Percentiles rank a stretch among this genome's conserved stretches.
Evolutionary conservation across 2,329 filamentous ascomycete species (phyloP).

Genomic region (Fusarium sulawesiense): DNA sequence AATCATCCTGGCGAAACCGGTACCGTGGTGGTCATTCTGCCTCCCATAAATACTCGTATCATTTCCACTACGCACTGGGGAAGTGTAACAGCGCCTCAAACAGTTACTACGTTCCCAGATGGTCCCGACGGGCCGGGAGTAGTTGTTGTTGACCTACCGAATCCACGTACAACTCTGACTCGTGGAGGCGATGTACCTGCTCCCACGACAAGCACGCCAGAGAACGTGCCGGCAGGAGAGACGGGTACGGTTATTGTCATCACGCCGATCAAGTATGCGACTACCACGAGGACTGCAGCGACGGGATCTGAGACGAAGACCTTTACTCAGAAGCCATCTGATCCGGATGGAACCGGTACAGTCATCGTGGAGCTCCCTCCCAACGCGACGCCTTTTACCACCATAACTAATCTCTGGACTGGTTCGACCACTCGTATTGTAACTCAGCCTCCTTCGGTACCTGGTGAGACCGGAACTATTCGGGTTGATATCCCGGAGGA

Average conservation of each 20-base stretch:
- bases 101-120: background rate
- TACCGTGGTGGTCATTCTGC: background rate
- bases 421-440: background rate
- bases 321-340: background rate
- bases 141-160: background rate
- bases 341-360: background rate
- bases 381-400: background rate
- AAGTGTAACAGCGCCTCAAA: background rate
- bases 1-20: background rate
- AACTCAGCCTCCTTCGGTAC: background rate
- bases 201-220: background rate
- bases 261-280: background rate
- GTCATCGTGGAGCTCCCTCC: background rate
- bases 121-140: background rate
- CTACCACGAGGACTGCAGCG: background rate
- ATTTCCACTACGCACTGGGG: constrained; percentile 4
- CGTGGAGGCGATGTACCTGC: background rate
- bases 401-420: background rate
- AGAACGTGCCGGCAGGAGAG: background rate
- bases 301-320: background rate
- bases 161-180: background rate
- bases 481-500: background rate
- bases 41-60: constrained; percentile 1
- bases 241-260: background rate
- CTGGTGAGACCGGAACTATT: background rate